phyloP scores from a whole-genome alignment of 208 protist genomes.

The Lotmaria passim region DNA sequence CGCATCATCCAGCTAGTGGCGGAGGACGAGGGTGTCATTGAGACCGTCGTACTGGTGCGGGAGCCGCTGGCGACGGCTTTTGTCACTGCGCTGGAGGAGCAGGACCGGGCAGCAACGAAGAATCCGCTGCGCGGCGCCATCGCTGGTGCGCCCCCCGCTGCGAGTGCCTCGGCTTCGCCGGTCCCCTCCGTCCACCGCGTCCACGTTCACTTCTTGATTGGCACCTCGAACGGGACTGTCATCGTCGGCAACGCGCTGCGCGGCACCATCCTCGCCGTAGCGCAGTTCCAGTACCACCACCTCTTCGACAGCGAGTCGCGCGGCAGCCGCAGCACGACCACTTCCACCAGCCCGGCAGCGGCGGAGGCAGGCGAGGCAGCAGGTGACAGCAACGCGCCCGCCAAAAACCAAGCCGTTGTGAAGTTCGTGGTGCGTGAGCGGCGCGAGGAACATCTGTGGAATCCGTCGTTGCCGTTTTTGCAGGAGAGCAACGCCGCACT shows the following conservation, averaged over 20 bases:
- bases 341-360: background rate
- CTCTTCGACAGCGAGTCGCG: conserved; percentile 12
- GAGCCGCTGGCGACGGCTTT: conserved; percentile 29
- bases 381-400: background rate
- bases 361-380: background rate
- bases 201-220: conserved; percentile 86
- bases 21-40: conserved; percentile 76
- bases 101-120: background rate
- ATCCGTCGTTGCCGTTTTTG: conserved; percentile 25
- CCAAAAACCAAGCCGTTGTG: conserved; percentile 49
- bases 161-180: background rate
- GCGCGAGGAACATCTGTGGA: conserved; percentile 33
- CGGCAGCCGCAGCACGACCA: conserved; percentile 20
- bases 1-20: conserved; percentile 58
- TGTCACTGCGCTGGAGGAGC: conserved; percentile 1
- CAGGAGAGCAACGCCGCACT: conserved; percentile 3
- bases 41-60: conserved; percentile 54
- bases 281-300: conserved; percentile 64
- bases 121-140: conserved; percentile 4
- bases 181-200: conserved; percentile 23
- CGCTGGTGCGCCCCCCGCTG: background rate
- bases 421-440: conserved; percentile 56
- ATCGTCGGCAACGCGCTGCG: conserved; percentile 81
- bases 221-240: conserved; percentile 80
- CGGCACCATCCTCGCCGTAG: conserved; percentile 73